phyloP scores from a whole-genome alignment of 2,329 filamentous ascomycete species.

The Bipolaris oryzae region DNA sequence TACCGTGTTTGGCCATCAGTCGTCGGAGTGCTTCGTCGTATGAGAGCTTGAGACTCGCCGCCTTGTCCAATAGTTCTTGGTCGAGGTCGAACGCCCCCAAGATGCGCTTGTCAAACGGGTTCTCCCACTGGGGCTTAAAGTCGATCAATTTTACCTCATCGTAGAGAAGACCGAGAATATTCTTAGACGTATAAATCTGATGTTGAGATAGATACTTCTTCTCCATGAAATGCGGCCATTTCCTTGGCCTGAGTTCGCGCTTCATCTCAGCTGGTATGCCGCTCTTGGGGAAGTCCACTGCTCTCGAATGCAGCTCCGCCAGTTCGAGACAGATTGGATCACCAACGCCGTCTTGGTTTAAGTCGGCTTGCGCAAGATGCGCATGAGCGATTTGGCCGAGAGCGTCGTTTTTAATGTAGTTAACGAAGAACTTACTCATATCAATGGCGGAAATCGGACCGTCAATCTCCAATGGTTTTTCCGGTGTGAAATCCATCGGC shows the following conservation, averaged over 20 bases:
- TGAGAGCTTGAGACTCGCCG: conserved; percentile 69
- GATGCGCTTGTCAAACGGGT: conserved; percentile 77
- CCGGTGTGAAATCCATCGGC: conserved; percentile 77
- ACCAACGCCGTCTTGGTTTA: conserved; percentile 65
- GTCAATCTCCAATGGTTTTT: conserved; percentile 61
- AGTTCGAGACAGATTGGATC: conserved; percentile 71
- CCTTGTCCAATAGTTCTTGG: conserved; percentile 62
- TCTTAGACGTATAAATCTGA: conserved; percentile 68
- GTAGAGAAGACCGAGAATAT: conserved; percentile 80
- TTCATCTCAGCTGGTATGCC: conserved; percentile 76
- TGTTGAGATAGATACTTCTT: conserved; percentile 58
- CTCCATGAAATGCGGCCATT: conserved; percentile 89
- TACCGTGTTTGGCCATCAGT: conserved; percentile 83
- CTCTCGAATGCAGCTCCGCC: conserved; percentile 82
- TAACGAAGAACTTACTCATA: conserved; percentile 83
- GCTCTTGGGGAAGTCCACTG: conserved; percentile 94
- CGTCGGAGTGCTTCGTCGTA: conserved; percentile 80
- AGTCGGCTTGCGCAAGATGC: conserved; percentile 80
- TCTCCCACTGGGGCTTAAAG: conserved; percentile 74
- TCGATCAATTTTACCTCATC: conserved; percentile 72
- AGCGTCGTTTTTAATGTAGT: conserved; percentile 89
- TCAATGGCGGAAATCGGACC: conserved; percentile 73
- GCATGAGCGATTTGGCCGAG: conserved; percentile 80
- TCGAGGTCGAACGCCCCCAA: conserved; percentile 65
- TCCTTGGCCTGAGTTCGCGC: conserved; percentile 62